These are phyloP conservation scores for Speleostelium caveatum DNA, from an alignment of 78 protist species.

Conservation along the genomic window DNA sequence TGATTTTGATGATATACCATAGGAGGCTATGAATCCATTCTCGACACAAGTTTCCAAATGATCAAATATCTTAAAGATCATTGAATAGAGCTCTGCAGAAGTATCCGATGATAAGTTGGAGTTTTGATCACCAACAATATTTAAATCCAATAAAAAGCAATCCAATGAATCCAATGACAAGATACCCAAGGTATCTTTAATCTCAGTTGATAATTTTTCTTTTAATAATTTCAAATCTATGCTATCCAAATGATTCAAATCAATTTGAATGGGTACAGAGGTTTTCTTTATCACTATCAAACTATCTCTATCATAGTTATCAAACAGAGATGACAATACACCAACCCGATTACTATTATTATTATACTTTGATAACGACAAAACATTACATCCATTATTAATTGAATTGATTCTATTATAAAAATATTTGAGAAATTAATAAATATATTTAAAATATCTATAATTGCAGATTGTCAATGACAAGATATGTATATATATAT, in stretches of 20 bases:
- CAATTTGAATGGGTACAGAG: neutral
- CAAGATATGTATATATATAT: neutral
- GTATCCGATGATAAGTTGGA: too few species aligned
- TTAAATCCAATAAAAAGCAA: neutral
- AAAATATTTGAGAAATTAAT: neutral
- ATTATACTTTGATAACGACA: too few species aligned
- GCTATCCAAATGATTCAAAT: neutral
- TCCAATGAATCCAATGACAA: neutral
- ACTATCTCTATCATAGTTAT: constrained; percentile 1
- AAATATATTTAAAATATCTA: neutral
- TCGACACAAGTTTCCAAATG: neutral
- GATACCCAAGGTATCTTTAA: neutral
- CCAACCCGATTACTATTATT: constrained; percentile 18
- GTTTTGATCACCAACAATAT: neutral
- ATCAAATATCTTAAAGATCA: neutral
- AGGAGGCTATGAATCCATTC: constrained; percentile 18
- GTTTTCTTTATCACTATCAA: constrained; percentile 27
- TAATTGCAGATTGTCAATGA: neutral
- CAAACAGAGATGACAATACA: neutral
- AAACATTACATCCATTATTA: constrained; percentile 73
- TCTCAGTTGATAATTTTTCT: neutral
- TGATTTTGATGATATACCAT: constrained; percentile 45
- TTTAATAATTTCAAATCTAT: too few species aligned
- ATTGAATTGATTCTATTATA: constrained; percentile 21
- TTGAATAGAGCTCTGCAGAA: too few species aligned